phyloP scores from a whole-genome alignment of 306 rosid genomes.

The Amphicarpaea edgeworthii region DNA sequence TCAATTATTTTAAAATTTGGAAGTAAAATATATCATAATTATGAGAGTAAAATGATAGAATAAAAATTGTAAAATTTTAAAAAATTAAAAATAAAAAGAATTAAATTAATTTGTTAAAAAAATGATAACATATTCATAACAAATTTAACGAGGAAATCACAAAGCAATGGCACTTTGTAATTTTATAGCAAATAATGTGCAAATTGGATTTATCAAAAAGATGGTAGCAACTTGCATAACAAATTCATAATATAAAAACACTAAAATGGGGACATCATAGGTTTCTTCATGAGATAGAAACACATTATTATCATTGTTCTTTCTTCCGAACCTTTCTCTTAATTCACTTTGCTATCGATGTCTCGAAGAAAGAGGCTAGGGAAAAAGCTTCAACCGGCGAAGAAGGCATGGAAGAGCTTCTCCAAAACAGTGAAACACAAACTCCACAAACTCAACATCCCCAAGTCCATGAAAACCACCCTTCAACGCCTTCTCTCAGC shows the following conservation, averaged over 20 bases:
- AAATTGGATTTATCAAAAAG: not conserved
- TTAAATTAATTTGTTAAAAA: too few species aligned
- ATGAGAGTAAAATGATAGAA: too few species aligned
- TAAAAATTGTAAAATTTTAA: too few species aligned
- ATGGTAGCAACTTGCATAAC: constrained; percentile 18
- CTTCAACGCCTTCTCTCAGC: constrained; percentile 49
- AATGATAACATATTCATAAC: not conserved
- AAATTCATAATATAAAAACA: constrained; percentile 44
- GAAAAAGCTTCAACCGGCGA: constrained; percentile 66
- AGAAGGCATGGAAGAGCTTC: constrained; percentile 69
- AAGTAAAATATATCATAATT: too few species aligned
- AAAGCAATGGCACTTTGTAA: constrained; percentile 43
- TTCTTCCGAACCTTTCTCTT: constrained; percentile 34
- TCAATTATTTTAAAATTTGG: too few species aligned
- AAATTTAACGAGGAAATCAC: not conserved
- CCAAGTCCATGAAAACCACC: constrained; percentile 51
- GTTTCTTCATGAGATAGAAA: constrained; percentile 47
- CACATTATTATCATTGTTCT: not conserved
- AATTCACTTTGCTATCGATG: constrained; percentile 40
- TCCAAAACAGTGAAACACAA: constrained; percentile 47
- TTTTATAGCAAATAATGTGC: constrained; percentile 38
- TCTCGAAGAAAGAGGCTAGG: constrained; percentile 48
- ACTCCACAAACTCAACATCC: constrained; percentile 56
- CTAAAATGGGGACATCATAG: constrained; percentile 41
- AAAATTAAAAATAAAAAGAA: too few species aligned